Evolutionary conservation across 1,139 yeast species (phyloP).

Genomic region (Lodderomyces jiufengensis): DNA sequence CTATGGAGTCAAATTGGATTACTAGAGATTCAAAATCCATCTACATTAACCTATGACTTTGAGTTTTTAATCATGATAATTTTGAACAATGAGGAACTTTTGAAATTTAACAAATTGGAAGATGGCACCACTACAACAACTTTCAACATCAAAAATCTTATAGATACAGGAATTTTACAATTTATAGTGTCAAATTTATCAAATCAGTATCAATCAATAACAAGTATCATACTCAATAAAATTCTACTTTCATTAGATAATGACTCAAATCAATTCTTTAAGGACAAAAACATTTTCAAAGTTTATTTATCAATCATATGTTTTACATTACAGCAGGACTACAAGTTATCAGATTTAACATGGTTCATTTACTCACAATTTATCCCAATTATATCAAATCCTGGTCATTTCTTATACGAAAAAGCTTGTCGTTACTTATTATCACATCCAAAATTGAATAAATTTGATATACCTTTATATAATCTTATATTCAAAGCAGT

Average conservation of each 20-base stretch:
- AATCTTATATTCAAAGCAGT: conserved; percentile 29
- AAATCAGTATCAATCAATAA: conserved; percentile 18
- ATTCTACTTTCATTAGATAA: conserved; percentile 31
- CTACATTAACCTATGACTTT: conserved; percentile 48
- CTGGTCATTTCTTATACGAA: conserved; percentile 72
- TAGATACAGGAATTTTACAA: conserved; percentile 59
- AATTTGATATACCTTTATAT: conserved; percentile 64
- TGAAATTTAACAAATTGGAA: conserved; percentile 26
- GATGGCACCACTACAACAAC: conserved; percentile 20
- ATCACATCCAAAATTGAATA: conserved; percentile 51
- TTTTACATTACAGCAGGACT: conserved; percentile 30
- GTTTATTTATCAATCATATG: conserved; percentile 61
- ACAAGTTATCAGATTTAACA: conserved; percentile 32
- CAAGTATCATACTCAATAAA: conserved; percentile 40
- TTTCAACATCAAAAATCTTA: conserved; percentile 54
- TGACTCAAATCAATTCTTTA: conserved; percentile 32
- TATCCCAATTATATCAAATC: conserved; percentile 57
- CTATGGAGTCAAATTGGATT: conserved; percentile 20
- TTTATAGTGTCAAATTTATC: conserved; percentile 50
- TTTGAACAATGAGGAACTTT: conserved; percentile 60
- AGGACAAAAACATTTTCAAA: conserved; percentile 56
- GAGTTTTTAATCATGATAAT: conserved; percentile 56
- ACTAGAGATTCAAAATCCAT: conserved; percentile 18
- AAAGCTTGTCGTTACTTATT: conserved; percentile 59
- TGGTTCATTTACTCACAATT: conserved; percentile 51